phyloP scores from a whole-genome alignment of 306 rosid genomes.

The Coriaria nepalensis region DNA sequence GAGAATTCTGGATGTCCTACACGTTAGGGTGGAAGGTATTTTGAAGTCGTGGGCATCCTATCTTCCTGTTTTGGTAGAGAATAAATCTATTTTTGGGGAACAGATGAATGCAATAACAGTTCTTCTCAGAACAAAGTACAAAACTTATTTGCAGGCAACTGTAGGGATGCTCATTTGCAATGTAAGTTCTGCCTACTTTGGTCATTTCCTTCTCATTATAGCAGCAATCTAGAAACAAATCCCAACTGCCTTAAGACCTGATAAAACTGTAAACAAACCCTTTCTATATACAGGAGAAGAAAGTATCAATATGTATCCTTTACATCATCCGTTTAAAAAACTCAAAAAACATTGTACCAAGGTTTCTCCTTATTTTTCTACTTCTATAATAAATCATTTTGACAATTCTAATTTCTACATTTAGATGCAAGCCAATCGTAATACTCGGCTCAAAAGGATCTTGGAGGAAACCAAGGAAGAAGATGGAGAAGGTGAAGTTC shows the following conservation, averaged over 20 bases:
- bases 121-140: constrained; percentile 80
- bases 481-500: constrained; percentile 86
- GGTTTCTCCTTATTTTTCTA: no score
- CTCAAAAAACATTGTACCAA: no score
- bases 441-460: constrained; percentile 65
- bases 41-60: constrained; percentile 85
- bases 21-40: constrained; percentile 80
- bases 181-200: constrained; percentile 29
- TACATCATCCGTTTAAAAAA: no score
- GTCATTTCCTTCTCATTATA: no score
- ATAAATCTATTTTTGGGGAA: constrained; percentile 68
- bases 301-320: no score
- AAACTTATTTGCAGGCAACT: constrained; percentile 79
- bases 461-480: constrained; percentile 85
- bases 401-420: no score
- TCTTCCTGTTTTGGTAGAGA: constrained; percentile 66
- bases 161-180: constrained; percentile 84
- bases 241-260: no score
- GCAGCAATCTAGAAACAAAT: no score
- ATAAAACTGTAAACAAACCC: no score
- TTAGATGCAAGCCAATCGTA: constrained; percentile 73
- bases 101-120: constrained; percentile 87
- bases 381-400: no score
- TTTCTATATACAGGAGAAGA: no score
- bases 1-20: constrained; percentile 89